phyloP scores from a whole-genome alignment of 169 alveolate genomes.

The Eimeria praecox region DNA sequence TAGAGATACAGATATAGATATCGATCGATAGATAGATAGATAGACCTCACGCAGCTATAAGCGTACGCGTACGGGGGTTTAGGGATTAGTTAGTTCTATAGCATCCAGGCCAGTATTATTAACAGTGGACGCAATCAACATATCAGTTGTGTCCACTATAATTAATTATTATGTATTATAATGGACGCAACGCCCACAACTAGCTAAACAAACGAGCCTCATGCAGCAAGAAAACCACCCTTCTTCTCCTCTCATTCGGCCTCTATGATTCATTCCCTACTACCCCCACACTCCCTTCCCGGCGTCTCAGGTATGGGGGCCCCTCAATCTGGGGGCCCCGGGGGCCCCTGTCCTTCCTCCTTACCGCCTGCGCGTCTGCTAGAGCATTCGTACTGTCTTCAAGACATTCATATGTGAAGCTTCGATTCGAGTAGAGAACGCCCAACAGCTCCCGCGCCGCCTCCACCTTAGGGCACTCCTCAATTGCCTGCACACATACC shows the following conservation, averaged over 20 bases:
- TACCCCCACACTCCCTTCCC: neutral
- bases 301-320: neutral
- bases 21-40: neutral
- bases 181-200: neutral
- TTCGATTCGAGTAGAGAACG: slow-evolving; percentile 41
- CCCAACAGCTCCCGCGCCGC: slow-evolving; percentile 59
- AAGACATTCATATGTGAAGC: slow-evolving; percentile 24
- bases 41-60: too few relatives aligned
- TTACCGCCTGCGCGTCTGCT: slow-evolving; percentile 30
- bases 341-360: neutral
- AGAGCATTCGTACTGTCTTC: slow-evolving; percentile 34
- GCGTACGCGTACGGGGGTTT: neutral
- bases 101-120: too few relatives aligned
- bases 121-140: too few relatives aligned
- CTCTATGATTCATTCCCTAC: neutral
- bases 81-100: too few relatives aligned
- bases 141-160: too few relatives aligned
- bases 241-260: neutral
- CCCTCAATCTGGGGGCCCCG: neutral
- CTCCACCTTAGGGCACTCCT: slow-evolving; percentile 60
- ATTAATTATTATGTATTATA: too few relatives aligned
- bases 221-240: neutral
- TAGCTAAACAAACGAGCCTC: neutral
- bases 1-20: neutral
- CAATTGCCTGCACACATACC: slow-evolving; percentile 58